Evolutionary conservation across 768 basidiomycete genomes (phyloP).

Genomic region (Krasilnikovozyma curviuscula): DNA sequence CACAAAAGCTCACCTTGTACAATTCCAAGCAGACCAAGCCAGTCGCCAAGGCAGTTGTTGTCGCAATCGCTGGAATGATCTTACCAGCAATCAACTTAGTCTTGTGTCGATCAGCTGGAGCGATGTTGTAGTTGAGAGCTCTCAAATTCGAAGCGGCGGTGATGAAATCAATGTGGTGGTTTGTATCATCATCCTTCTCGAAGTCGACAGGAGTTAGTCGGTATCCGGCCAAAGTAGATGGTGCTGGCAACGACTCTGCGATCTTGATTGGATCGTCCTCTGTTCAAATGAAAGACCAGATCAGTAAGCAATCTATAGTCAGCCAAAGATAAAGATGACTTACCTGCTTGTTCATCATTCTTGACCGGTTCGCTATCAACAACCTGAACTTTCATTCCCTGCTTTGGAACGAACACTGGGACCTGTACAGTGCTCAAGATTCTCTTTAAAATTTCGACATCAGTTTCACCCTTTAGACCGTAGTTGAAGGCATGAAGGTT

Average conservation of each 20-base stretch:
- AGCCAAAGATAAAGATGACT: constrained; percentile 12
- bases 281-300: not conserved
- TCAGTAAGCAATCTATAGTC: not conserved
- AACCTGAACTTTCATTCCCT: constrained; percentile 80
- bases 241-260: constrained; percentile 55
- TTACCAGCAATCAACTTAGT: constrained; percentile 92
- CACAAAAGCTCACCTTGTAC: constrained; percentile 51
- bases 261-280: constrained; percentile 40
- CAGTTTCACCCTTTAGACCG: constrained; percentile 73
- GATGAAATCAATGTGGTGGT: constrained; percentile 97
- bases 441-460: constrained; percentile 60
- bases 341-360: constrained; percentile 27
- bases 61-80: constrained; percentile 99
- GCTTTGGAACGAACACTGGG: constrained; percentile 81
- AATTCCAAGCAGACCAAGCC: constrained; percentile 89
- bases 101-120: constrained; percentile 63
- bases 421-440: constrained; percentile 64
- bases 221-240: constrained; percentile 87
- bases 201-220: constrained; percentile 88
- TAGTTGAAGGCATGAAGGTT: constrained; percentile 98
- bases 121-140: constrained; percentile 83
- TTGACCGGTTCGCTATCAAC: constrained; percentile 69
- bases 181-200: constrained; percentile 96
- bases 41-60: constrained; percentile 87
- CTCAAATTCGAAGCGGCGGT: constrained; percentile 92